Conservation (phyloP, 2,329 filamentous ascomycete genomes). For the Lasiodiplodia theobromae region DNA sequence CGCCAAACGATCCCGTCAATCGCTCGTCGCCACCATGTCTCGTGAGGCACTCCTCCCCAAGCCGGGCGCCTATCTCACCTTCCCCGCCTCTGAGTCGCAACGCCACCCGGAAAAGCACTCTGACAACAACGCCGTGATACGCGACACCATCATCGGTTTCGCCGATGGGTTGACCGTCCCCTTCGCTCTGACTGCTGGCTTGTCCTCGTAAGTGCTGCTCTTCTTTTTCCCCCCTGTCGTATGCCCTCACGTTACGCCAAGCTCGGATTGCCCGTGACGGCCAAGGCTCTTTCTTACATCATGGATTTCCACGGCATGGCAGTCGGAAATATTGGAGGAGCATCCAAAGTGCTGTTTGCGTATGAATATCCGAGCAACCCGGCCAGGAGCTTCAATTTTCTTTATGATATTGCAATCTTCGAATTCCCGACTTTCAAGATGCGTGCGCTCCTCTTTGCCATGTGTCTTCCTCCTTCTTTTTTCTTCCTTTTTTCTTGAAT, state of each 20-base stretch:
- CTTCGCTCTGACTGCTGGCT: conserved; percentile 78
- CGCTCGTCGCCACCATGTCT: conserved; percentile 8
- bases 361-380: neutral
- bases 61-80: conserved; percentile 19
- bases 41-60: conserved; percentile 20
- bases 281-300: neutral
- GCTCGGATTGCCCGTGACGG: neutral
- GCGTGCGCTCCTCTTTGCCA: no score
- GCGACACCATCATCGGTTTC: conserved; percentile 76
- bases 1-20: neutral
- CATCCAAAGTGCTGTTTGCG: neutral
- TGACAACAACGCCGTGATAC: conserved; percentile 55
- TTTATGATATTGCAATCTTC: no score
- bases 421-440: no score
- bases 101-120: conserved; percentile 32
- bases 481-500: neutral
- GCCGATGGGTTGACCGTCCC: conserved; percentile 82
- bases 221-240: neutral
- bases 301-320: no score
- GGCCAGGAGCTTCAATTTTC: neutral
- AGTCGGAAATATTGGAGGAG: neutral
- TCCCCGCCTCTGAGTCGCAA: conserved; percentile 16
- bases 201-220: conserved; percentile 57
- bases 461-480: neutral
- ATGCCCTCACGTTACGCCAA: neutral